Evolutionary conservation across 2,329 filamentous ascomycete species (phyloP).

Genomic region (Sporothrix pseudoabietina): DNA sequence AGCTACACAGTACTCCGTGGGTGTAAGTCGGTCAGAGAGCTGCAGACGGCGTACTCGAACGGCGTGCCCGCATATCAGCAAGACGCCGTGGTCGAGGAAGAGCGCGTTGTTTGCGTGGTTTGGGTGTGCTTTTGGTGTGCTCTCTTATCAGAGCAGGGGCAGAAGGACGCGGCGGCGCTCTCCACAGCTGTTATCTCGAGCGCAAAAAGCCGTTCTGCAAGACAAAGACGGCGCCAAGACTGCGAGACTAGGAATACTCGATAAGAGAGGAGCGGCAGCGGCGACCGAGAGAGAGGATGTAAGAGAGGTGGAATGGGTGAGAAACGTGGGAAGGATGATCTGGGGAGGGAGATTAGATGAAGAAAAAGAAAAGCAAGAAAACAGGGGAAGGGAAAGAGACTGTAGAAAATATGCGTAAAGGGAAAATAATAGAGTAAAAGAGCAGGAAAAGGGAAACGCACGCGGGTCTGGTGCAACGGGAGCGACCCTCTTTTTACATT

Average conservation of each 20-base stretch:
- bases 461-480: background rate
- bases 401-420: background rate
- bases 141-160: constrained; percentile 22
- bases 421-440: background rate
- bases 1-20: background rate
- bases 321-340: background rate
- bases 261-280: background rate
- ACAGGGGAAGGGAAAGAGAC: background rate
- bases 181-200: constrained; percentile 23
- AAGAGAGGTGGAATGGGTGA: background rate
- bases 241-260: background rate
- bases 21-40: constrained; percentile 2
- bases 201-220: background rate
- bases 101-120: background rate
- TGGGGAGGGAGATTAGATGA: background rate
- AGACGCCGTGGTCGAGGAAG: constrained; percentile 21
- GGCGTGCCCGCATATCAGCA: constrained; percentile 20
- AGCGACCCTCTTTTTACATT: constrained; percentile 14
- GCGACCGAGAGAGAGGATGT: background rate
- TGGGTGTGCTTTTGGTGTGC: background rate
- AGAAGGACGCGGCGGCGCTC: background rate
- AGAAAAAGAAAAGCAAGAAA: background rate
- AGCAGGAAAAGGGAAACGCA: background rate
- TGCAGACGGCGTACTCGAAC: constrained; percentile 26
- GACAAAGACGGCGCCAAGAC: constrained; percentile 10